A percentile compares a stretch with the other conserved stretches of the same genome.
Conservation (phyloP, 2,329 filamentous ascomycete species). For the Colletotrichum musicola region DNA sequence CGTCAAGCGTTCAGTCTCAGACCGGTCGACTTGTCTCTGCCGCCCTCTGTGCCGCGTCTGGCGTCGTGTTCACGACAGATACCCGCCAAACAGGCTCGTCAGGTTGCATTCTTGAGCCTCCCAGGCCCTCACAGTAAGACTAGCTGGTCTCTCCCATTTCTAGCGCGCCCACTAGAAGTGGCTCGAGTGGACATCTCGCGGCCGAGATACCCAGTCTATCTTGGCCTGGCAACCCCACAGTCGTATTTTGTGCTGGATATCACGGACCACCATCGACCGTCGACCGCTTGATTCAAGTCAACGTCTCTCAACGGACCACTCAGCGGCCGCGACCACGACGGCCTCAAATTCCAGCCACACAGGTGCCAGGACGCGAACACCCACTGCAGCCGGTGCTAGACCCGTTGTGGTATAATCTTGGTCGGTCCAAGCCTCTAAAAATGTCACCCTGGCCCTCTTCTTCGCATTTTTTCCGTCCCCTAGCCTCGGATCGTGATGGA, state of each 20-base stretch:
- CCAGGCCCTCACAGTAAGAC: slow-evolving; percentile 26
- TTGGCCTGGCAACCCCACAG: slow-evolving; percentile 28
- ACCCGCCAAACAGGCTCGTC: slow-evolving; percentile 34
- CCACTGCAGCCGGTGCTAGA: slow-evolving; percentile 19
- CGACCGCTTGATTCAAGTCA: slow-evolving; percentile 21
- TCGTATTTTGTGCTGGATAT: slow-evolving; percentile 19
- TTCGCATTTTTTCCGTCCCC: slow-evolving; percentile 16
- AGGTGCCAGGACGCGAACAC: slow-evolving; percentile 22
- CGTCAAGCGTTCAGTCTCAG: background rate
- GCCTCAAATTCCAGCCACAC: slow-evolving; percentile 35
- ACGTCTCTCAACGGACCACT: slow-evolving; percentile 27
- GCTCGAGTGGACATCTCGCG: slow-evolving; percentile 18
- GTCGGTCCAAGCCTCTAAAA: slow-evolving; percentile 22
- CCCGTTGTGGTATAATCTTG: slow-evolving; percentile 27
- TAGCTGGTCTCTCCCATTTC: slow-evolving; percentile 21
- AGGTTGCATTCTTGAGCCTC: slow-evolving; percentile 25
- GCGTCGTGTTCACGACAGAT: slow-evolving; percentile 6
- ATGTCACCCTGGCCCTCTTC: slow-evolving; percentile 17
- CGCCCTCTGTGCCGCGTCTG: background rate
- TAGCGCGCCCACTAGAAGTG: slow-evolving; percentile 31
- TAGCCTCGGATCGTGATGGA: slow-evolving; percentile 12
- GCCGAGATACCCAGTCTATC: slow-evolving; percentile 25
- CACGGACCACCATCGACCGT: slow-evolving; percentile 29
- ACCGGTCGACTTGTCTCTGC: slow-evolving; percentile 13
- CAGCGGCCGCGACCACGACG: slow-evolving; percentile 16